These are phyloP conservation scores for Hypoxylon sp. DNA, from an alignment of 2,329 filamentous ascomycete genomes.

Conservation along the genomic window DNA sequence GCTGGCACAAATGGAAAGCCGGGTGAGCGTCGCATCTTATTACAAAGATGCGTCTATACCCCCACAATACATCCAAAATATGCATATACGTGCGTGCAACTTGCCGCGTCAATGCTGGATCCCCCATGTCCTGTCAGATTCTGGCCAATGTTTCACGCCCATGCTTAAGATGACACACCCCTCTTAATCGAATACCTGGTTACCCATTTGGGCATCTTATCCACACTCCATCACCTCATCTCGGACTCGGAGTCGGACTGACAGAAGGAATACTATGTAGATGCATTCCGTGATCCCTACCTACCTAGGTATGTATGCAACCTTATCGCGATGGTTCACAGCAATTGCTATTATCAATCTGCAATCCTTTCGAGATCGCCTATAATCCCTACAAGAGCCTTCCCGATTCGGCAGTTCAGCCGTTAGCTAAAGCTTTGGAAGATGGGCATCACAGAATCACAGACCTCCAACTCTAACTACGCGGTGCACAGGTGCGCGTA, in stretches of 20 bases:
- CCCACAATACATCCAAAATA: conserved; percentile 7
- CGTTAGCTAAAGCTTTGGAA: neutral
- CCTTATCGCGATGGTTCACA: neutral
- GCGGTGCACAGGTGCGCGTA: too few species aligned
- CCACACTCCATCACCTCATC: conserved; percentile 25
- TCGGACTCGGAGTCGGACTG: conserved; percentile 33
- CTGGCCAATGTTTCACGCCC: conserved; percentile 19
- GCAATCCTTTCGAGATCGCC: neutral
- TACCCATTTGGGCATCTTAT: conserved; percentile 19
- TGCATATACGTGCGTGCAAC: conserved; percentile 11
- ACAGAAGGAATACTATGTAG: neutral
- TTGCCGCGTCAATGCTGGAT: conserved; percentile 13
- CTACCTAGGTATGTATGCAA: too few species aligned
- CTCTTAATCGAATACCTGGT: conserved; percentile 2
- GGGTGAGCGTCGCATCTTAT: neutral
- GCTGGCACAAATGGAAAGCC: conserved; percentile 7
- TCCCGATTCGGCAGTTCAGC: neutral
- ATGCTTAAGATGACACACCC: conserved; percentile 11
- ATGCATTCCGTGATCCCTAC: neutral
- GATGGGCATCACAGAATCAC: neutral
- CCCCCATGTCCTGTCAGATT: conserved; percentile 2
- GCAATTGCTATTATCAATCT: neutral
- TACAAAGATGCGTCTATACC: neutral
- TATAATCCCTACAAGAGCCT: neutral
- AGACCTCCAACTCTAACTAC: neutral